These are phyloP conservation scores for Exophiala alcalophila DNA, from an alignment of 2,329 filamentous ascomycete genomes.

Conservation along the genomic window DNA sequence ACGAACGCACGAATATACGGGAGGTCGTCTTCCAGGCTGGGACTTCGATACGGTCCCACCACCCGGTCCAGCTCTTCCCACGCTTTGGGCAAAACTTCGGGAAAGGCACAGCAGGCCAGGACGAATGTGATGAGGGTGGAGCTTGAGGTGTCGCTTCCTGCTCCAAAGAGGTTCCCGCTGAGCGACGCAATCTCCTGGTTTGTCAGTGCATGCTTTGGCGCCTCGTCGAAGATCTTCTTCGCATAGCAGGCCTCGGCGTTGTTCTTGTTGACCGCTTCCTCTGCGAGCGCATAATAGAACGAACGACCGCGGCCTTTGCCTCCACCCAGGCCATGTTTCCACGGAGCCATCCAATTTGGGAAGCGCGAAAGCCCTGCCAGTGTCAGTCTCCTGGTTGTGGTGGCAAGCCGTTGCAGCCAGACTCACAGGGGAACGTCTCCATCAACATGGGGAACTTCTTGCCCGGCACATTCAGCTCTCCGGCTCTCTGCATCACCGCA, in stretches of 20 bases:
- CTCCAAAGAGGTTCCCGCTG: slow-evolving; percentile 43
- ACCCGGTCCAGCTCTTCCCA: slow-evolving; percentile 52
- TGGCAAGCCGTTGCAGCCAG: no score
- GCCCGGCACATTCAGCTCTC: slow-evolving; percentile 54
- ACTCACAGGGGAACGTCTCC: slow-evolving; percentile 50
- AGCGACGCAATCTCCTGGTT: slow-evolving; percentile 47
- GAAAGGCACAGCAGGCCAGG: slow-evolving; percentile 35
- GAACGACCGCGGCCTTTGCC: slow-evolving; percentile 48
- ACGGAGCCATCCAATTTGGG: slow-evolving; percentile 50
- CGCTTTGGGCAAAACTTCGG: slow-evolving; percentile 46
- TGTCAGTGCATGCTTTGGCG: slow-evolving; percentile 46
- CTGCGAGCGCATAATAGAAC: slow-evolving; percentile 54
- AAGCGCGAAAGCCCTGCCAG: slow-evolving; percentile 47
- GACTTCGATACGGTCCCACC: slow-evolving; percentile 49
- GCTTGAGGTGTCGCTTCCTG: slow-evolving; percentile 34
- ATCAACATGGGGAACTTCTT: slow-evolving; percentile 58
- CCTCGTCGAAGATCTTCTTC: slow-evolving; percentile 49
- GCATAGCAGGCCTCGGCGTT: slow-evolving; percentile 43
- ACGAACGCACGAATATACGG: slow-evolving; percentile 55
- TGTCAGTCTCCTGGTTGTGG: neutral
- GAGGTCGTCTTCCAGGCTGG: slow-evolving; percentile 46
- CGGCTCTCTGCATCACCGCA: slow-evolving; percentile 58
- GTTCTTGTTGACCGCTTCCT: slow-evolving; percentile 47
- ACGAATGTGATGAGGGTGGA: slow-evolving; percentile 34
- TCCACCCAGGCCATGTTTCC: slow-evolving; percentile 47